Base-by-base conservation (phyloP, 129 eudicot genomes). In the Helichrysum umbraculigerum region DNA sequence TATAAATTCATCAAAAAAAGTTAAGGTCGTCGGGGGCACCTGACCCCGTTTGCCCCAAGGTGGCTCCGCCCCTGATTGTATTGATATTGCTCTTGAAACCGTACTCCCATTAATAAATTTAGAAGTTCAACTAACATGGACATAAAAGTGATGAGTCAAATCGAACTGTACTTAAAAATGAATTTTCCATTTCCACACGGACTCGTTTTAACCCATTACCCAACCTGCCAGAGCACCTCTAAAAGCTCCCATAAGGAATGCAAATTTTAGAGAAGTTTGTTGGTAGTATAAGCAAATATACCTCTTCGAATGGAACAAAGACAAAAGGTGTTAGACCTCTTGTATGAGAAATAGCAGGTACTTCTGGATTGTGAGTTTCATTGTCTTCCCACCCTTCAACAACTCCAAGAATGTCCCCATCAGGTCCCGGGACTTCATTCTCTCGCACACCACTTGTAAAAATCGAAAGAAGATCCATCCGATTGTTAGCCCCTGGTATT, bases 221-320 rank as follows among this genome's bases (percentile, higher is more conserved):
- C 62, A 57, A 56, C 2, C 4, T 20, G 14, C 12, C 62, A 4
- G 14, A 57, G 12, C 14, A 7, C 12, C 62, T 57, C 62, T 20
- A 64, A 6, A 15, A 32, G 21, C 16, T 33, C 16, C 25, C 33
- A 47, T 41, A 4, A 16, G 73, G 75, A 65, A 66, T 11, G 56
- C 34, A 58, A 37, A 59, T 11, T 35, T 39, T 54, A 16, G 39
- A 59, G 30, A 77, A 35, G 66, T 57, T n/a, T 10, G 19, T 22
- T 32, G 65, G 39, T 67, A 16, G 32, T 61, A 41, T 19, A 29
- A 4, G 30, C 6, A 68, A 41, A 73, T 14, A 34, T 84, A 95
- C 99, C 90, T 95, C 99, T 77, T 91, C 97, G 70, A 91, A 91
- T 50, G 97, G 94, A 81, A 95, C 86, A 79, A 95, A 95, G 75